Percentiles rank a stretch among this genome's conserved stretches.
Conservation (phyloP, 139 green algal species). For the Marvania coccoides region DNA sequence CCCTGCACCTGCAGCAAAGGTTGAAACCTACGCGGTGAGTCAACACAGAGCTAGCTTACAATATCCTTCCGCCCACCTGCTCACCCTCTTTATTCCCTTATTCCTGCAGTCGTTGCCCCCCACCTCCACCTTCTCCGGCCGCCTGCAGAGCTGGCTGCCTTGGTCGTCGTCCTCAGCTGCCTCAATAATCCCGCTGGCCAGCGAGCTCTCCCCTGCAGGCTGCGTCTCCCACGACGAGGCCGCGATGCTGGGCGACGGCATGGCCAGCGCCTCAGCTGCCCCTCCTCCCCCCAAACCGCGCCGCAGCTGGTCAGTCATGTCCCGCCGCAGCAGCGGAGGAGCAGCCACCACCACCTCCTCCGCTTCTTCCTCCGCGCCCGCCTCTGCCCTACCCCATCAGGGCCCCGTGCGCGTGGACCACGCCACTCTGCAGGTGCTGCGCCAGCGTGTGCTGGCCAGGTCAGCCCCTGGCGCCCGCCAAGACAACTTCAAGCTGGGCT, state of each 20-base stretch:
- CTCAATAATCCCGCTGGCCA: background rate
- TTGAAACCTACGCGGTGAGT: background rate
- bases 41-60: background rate
- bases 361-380: background rate
- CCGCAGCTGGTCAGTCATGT: background rate
- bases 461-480: slow-evolving; percentile 36
- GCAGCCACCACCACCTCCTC: no score
- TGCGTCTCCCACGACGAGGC: background rate
- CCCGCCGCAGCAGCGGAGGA: background rate
- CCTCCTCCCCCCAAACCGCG: background rate
- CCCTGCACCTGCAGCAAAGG: background rate
- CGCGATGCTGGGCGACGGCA: background rate
- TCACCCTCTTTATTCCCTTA: background rate
- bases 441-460: slow-evolving; percentile 18
- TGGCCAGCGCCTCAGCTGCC: background rate
- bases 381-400: background rate
- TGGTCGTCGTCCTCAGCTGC: background rate
- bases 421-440: slow-evolving; percentile 52
- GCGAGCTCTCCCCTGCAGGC: background rate
- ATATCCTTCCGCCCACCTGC: background rate
- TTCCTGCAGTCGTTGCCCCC: background rate
- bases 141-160: background rate
- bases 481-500: slow-evolving; percentile 64
- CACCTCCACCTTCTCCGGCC: background rate
- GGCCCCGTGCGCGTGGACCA: slow-evolving; percentile 29